Evolutionary conservation across 2,329 filamentous ascomycete genomes (phyloP).

Genomic region (Triangularia verruculosa): DNA sequence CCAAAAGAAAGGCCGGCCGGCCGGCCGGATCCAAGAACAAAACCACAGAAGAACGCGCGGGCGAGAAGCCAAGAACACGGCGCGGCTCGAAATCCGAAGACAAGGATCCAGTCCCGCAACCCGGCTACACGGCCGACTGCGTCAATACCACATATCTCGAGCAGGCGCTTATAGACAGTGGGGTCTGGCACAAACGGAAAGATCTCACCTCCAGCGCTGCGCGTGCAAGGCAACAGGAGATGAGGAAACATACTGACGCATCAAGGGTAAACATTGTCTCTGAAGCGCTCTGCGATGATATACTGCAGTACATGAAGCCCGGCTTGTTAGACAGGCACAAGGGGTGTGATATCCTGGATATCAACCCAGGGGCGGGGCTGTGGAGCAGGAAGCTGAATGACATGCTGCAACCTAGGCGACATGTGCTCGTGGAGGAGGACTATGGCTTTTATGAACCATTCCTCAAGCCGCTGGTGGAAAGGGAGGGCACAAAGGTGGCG

Average conservation of each 20-base stretch:
- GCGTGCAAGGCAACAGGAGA: not conserved
- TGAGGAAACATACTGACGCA: not conserved
- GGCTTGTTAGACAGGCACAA: slow-evolving; percentile 62
- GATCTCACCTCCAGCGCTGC: not conserved
- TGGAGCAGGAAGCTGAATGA: slow-evolving; percentile 78
- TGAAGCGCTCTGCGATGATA: slow-evolving; percentile 60
- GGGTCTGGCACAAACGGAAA: not conserved
- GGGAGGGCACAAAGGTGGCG: slow-evolving; percentile 48
- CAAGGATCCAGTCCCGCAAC: not conserved
- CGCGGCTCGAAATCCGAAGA: no score
- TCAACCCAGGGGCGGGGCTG: slow-evolving; percentile 76
- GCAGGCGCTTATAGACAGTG: not conserved
- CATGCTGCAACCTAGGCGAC: slow-evolving; percentile 70
- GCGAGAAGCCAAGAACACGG: not conserved
- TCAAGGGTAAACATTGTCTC: slow-evolving; percentile 49
- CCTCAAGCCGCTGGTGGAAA: slow-evolving; percentile 55
- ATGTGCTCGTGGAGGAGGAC: slow-evolving; percentile 79
- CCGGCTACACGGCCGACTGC: not conserved
- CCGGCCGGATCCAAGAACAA: not conserved
- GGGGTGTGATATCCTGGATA: slow-evolving; percentile 82
- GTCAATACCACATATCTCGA: not conserved
- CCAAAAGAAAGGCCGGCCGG: not conserved
- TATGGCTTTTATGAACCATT: slow-evolving; percentile 55
- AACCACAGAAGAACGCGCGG: not conserved
- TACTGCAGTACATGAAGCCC: slow-evolving; percentile 65